Base-by-base conservation (phyloP, 1,284 basidiomycete genomes). In the Cryptococcus hybrid region DNA sequence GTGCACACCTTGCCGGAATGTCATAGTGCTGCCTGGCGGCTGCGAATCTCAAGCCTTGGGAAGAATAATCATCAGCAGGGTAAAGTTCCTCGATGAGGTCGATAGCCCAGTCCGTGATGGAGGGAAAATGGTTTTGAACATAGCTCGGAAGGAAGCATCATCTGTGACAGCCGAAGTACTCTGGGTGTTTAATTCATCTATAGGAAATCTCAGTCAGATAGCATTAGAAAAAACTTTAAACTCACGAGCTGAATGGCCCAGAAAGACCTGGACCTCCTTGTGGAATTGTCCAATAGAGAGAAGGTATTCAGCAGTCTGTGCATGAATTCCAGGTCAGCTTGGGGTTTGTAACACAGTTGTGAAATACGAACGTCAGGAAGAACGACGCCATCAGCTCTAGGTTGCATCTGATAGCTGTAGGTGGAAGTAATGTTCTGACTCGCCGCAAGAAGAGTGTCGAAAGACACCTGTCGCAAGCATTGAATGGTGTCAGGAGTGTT, bases 311-410 rank as follows among this genome's bases (percentile, higher is more conserved):
- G 83, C 80, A 54, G 78, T 69, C 18, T 79, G 18, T 24, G 40
- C 40, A 35, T 36, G 7, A 2, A 18, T 18, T 18, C 18, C 18
- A 18, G 18, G 40, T 35, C 34, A 43, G 43, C 40, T 15, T 13
- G 7, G 18, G 18, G 18, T 13, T 44, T 3, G 6, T 18, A 44
- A 35, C 7, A 36, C 36, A 37, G 30, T 13, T 15, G 8, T 3
- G 3, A 13, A 13, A 6, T 9, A 46, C 52, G 44, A 8, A 53
- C 52, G 39, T 55, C 79, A 0, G 76, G 78, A 40, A 85, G 61
- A 67, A 84, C 81, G 0, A 75, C 71, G 0, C 84, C 84, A 59
- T 85, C 84, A 7, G 79, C 80, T 4, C 82, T 76, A 44, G 83
- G 84, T 15, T 55, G 54, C 54, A 55, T 55, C 47, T 55, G 54